Evolutionary conservation across 192 early-diverging fungal species (phyloP).

Genomic region (Coemansia sp.): DNA sequence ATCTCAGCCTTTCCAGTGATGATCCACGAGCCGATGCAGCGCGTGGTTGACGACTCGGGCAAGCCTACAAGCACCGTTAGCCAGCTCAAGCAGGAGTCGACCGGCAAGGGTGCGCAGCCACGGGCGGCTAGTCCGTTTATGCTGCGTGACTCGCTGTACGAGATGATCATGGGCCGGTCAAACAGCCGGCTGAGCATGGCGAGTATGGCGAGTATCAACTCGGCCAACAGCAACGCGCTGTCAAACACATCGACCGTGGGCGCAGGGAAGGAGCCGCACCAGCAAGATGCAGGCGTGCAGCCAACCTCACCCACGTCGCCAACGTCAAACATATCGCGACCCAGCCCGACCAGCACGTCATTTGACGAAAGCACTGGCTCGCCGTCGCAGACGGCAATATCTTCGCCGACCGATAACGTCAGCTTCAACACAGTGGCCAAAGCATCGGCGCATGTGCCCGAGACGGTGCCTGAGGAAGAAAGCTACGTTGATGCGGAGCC

Average conservation of each 20-base stretch:
- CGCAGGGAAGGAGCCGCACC: constrained; percentile 22
- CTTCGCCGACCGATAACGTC: constrained; percentile 24
- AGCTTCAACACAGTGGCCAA: constrained; percentile 20
- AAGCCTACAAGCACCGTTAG: not conserved
- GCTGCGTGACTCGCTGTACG: constrained; percentile 47
- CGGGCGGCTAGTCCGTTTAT: constrained; percentile 37
- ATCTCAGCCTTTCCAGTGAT: constrained; percentile 43
- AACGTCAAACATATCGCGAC: constrained; percentile 23
- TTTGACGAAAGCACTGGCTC: constrained; percentile 36
- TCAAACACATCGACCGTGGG: constrained; percentile 43
- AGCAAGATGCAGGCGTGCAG: constrained; percentile 2
- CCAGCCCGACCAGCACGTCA: constrained; percentile 45
- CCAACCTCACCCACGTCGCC: constrained; percentile 28
- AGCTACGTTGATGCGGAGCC: not conserved
- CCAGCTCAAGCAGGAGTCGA: constrained; percentile 13
- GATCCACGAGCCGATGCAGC: constrained; percentile 11
- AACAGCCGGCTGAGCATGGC: constrained; percentile 29
- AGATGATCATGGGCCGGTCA: constrained; percentile 53
- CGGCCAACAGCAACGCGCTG: constrained; percentile 31
- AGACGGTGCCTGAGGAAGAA: constrained; percentile 16
- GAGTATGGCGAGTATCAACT: constrained; percentile 28
- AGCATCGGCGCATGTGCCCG: constrained; percentile 3
- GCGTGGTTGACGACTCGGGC: constrained; percentile 4
- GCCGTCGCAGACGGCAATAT: constrained; percentile 30
- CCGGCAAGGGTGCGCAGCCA: constrained; percentile 9